These are phyloP conservation scores for Rhizopus sp. DNA, from an alignment of 371 early-diverging fungal genomes.

Conservation along the genomic window DNA sequence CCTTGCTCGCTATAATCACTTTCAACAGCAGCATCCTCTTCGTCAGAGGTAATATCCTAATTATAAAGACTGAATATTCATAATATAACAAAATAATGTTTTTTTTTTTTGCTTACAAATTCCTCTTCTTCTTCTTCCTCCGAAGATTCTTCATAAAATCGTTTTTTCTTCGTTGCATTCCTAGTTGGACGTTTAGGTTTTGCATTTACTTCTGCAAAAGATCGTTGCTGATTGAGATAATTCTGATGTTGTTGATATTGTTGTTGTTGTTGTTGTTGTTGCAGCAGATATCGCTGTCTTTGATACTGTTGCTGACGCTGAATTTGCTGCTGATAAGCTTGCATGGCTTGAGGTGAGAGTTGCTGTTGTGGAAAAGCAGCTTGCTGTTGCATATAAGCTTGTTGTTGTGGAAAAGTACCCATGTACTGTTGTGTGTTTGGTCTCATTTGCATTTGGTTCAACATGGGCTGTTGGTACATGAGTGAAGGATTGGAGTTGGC, in stretches of 20 bases:
- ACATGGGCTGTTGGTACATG: neutral
- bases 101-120: conserved; percentile 16
- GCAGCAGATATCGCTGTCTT: conserved; percentile 14
- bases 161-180: conserved; percentile 39
- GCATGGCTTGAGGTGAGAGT: conserved; percentile 5
- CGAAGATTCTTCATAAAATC: conserved; percentile 45
- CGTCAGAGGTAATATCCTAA: conserved; percentile 16
- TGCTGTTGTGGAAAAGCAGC: conserved; percentile 5
- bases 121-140: conserved; percentile 49
- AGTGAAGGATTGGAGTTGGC: conserved; percentile 2
- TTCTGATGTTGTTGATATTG: conserved; percentile 34
- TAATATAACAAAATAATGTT: neutral
- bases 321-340: conserved; percentile 9
- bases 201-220: conserved; percentile 17
- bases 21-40: conserved; percentile 31
- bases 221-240: conserved; percentile 2
- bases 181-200: conserved; percentile 38
- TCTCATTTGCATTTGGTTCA: conserved; percentile 11
- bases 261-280: conserved; percentile 20
- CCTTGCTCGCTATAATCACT: conserved; percentile 30
- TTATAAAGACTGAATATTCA: neutral
- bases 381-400: conserved; percentile 25
- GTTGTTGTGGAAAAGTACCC: conserved; percentile 20
- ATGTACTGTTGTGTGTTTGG: conserved; percentile 10
- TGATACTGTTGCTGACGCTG: conserved; percentile 30